phyloP scores from a whole-genome alignment of 1,284 basidiomycete genomes.

The Cryptococcus maquisensis region DNA sequence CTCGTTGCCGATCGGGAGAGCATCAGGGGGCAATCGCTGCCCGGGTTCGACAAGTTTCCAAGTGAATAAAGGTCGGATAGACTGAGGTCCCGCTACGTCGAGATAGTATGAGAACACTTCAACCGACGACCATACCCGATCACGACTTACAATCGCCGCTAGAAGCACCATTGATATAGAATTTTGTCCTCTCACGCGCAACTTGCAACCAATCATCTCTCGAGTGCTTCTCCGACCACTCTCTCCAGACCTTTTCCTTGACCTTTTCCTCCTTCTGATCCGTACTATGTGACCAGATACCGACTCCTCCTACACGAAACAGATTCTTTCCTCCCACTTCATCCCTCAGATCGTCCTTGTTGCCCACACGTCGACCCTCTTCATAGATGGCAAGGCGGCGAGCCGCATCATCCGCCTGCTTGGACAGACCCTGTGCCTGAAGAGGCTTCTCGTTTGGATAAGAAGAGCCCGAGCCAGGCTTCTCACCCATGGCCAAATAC shows the following conservation, averaged over 20 bases:
- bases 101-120: too few species aligned
- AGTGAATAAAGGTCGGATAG: conserved; percentile 32
- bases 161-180: conserved; percentile 16
- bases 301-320: conserved; percentile 39
- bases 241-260: conserved; percentile 29
- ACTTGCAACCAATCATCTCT: conserved; percentile 60
- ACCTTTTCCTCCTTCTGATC: conserved; percentile 23
- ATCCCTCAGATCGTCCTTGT: conserved; percentile 26
- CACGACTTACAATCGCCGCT: not conserved
- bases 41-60: conserved; percentile 43
- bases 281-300: conserved; percentile 30
- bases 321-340: conserved; percentile 36
- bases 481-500: not conserved
- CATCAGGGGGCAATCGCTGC: conserved; percentile 35
- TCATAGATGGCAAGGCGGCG: conserved; percentile 21
- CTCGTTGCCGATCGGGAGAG: conserved; percentile 43
- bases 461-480: not conserved
- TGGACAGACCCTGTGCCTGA: conserved; percentile 6
- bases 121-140: too few species aligned
- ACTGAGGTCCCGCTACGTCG: conserved; percentile 13
- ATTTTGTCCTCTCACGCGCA: conserved; percentile 59
- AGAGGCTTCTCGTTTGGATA: not conserved
- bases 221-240: conserved; percentile 25
- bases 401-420: conserved; percentile 16
- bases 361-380: conserved; percentile 20